phyloP scores from a whole-genome alignment of 192 early-diverging fungal genomes.

The Podila epicladia region DNA sequence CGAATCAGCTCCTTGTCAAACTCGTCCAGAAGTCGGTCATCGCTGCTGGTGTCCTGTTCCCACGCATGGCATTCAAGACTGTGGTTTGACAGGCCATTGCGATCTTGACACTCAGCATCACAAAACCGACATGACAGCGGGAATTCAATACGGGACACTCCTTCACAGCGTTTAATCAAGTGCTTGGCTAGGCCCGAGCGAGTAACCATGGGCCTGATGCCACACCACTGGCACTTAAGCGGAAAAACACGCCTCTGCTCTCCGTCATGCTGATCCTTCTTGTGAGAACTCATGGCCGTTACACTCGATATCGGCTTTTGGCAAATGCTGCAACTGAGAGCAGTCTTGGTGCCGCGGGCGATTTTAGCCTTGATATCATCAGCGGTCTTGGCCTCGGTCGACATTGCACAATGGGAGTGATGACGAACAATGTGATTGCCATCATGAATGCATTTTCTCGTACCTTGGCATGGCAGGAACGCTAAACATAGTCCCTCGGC shows the following conservation, averaged over 20 bases:
- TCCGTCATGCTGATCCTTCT: neutral
- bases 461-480: too few species aligned
- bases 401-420: too few species aligned
- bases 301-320: neutral
- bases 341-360: too few species aligned
- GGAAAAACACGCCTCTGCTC: neutral
- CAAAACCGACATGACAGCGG: slow-evolving; percentile 9
- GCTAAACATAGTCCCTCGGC: too few species aligned
- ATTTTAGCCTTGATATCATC: too few species aligned
- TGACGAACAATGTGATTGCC: too few species aligned
- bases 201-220: neutral
- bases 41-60: slow-evolving; percentile 7
- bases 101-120: neutral
- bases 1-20: slow-evolving; percentile 11
- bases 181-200: neutral
- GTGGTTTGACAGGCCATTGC: neutral
- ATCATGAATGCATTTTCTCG: too few species aligned
- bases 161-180: neutral
- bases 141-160: neutral
- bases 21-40: slow-evolving; percentile 3
- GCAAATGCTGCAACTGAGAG: too few species aligned
- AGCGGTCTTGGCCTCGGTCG: too few species aligned
- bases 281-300: neutral
- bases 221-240: neutral
- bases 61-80: slow-evolving; percentile 1